A percentile compares a stretch with the other conserved stretches of the same genome.
phyloP scores from a whole-genome alignment of 371 early-diverging fungal species.

The Chytridium lagenaria region DNA sequence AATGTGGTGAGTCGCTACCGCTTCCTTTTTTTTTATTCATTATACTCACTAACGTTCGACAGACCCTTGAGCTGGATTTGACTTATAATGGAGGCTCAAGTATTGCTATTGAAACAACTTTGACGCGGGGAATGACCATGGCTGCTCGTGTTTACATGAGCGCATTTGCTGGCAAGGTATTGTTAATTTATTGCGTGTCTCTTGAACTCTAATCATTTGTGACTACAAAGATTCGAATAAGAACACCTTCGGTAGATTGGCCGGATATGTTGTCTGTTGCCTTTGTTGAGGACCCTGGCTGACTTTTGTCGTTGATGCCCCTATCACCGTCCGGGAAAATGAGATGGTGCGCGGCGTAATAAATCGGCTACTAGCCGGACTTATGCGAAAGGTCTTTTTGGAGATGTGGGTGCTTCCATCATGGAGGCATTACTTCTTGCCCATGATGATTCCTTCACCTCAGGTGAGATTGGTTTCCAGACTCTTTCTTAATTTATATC shows the following conservation, averaged over 20 bases:
- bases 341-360: slow-evolving; percentile 52
- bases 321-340: slow-evolving; percentile 52
- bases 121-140: slow-evolving; percentile 46
- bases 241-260: slow-evolving; percentile 50
- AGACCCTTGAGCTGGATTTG: slow-evolving; percentile 51
- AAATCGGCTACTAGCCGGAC: slow-evolving; percentile 45
- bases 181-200: background rate
- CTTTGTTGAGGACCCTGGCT: slow-evolving; percentile 60
- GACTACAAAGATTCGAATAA: slow-evolving; percentile 23
- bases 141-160: slow-evolving; percentile 51
- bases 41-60: background rate
- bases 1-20: slow-evolving; percentile 43
- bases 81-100: slow-evolving; percentile 55
- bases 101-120: slow-evolving; percentile 49
- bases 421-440: slow-evolving; percentile 56
- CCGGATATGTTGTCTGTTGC: slow-evolving; percentile 55
- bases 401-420: slow-evolving; percentile 59
- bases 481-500: too few species aligned
- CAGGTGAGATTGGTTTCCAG: slow-evolving; percentile 33
- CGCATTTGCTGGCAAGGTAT: slow-evolving; percentile 43
- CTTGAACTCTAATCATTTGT: background rate
- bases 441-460: slow-evolving; percentile 52
- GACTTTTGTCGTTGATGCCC: slow-evolving; percentile 53
- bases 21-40: background rate
- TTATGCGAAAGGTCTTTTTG: slow-evolving; percentile 54